A percentile compares a stretch with the other conserved stretches of the same genome.
Evolutionary conservation across 2,329 filamentous ascomycete species (phyloP).

Genomic region (Fusarium nurragi): DNA sequence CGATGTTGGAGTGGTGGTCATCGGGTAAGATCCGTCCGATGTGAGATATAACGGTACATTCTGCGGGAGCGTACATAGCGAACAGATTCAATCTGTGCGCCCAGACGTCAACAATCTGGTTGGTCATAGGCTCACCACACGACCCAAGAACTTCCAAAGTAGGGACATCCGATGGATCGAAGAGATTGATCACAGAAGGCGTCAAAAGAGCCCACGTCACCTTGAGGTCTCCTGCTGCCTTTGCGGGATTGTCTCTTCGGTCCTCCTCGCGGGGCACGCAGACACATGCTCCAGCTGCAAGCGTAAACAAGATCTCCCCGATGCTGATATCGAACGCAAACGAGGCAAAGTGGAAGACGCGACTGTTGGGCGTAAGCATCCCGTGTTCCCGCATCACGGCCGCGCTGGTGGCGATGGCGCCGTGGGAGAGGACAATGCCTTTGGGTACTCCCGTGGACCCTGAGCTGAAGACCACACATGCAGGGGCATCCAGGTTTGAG

Average conservation of each 20-base stretch:
- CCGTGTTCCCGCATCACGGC: not conserved
- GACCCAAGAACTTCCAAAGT: not conserved
- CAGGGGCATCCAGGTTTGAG: not conserved
- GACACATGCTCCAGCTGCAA: slow-evolving; percentile 1
- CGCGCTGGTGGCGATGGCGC: not conserved
- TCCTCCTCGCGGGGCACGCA: not conserved
- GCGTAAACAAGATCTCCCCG: slow-evolving; percentile 3
- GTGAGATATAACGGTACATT: slow-evolving; percentile 1
- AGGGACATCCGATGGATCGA: not conserved
- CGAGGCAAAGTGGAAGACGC: slow-evolving; percentile 6
- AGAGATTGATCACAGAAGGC: slow-evolving; percentile 1
- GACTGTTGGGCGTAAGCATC: not conserved
- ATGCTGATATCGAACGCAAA: slow-evolving; percentile 8
- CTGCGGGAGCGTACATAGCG: slow-evolving; percentile 1
- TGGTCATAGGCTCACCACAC: not conserved
- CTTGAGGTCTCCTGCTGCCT: not conserved
- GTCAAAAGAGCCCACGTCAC: slow-evolving; percentile 1
- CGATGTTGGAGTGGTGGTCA: not conserved
- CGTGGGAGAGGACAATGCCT: not conserved
- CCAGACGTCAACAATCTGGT: slow-evolving; percentile 2
- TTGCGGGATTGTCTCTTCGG: not conserved
- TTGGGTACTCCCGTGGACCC: not conserved
- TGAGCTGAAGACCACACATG: not conserved
- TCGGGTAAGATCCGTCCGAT: not conserved
- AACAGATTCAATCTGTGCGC: not conserved